These are phyloP conservation scores for Nakataea oryzae DNA, from an alignment of 2,329 filamentous ascomycete genomes.

Conservation along the genomic window DNA sequence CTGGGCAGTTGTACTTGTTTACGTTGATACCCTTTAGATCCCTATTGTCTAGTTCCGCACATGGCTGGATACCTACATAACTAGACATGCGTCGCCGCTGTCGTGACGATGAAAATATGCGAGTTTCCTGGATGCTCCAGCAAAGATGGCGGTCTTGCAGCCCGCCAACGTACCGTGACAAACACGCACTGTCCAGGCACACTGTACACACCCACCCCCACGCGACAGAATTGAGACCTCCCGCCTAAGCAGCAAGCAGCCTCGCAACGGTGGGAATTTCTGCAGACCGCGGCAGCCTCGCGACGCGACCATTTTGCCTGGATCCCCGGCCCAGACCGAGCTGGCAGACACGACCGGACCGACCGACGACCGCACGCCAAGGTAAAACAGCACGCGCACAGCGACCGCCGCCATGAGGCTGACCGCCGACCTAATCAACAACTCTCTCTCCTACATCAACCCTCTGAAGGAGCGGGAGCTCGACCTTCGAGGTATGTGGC, in stretches of 20 bases:
- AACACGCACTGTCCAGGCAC: background rate
- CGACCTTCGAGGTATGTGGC: conserved; percentile 83
- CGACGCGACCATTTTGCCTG: background rate
- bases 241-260: background rate
- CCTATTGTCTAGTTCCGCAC: no score
- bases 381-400: background rate
- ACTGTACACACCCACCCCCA: background rate
- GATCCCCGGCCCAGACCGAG: background rate
- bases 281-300: background rate
- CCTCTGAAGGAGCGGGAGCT: conserved; percentile 97
- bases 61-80: no score
- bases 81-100: background rate
- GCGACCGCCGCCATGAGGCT: conserved; percentile 2
- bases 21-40: background rate
- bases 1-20: background rate
- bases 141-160: no score
- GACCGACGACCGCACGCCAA: background rate
- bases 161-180: background rate
- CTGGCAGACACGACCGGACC: background rate
- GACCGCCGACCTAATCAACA: conserved; percentile 75
- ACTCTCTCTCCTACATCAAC: conserved; percentile 96
- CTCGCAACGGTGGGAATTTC: background rate
- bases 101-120: background rate
- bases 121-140: background rate
- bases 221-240: no score